Base-by-base conservation (phyloP, 2,329 filamentous ascomycete genomes). In the Neospermospora avenae region DNA sequence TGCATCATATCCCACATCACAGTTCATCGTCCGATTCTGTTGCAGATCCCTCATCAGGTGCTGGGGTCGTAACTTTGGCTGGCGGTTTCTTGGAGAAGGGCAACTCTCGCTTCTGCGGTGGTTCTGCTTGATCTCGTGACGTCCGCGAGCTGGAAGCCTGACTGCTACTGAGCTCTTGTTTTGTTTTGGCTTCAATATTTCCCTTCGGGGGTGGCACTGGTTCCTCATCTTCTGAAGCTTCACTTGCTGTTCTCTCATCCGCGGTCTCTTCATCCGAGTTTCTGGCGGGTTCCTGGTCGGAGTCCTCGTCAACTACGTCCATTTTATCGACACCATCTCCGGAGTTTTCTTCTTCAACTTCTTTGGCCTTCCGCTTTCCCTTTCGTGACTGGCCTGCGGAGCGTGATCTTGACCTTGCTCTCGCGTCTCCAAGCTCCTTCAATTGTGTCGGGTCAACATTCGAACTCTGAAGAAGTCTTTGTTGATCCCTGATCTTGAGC, bases 401-500 rank as follows among this genome's bases (percentile, higher is more conserved):
- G 49, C 53, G 54, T 18, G 63, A 55, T 51, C 54, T 48, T 18
- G 53, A 56, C 13, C 62, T 35, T 54, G 53, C 28, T 18, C 57
- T 41, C n/a, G 34, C 58, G 35, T 60, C 59, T 39, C 65, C 49
- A 5, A 66, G 39, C 10, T 57, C 63, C 54, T 62, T 57, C 8
- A 65, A 48, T 54, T 66, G 68, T 4, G 39, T 59, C 24, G 66
- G 64, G 53, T 72, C 69, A 8, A 71, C 62, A 20, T 62, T 69
- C 10, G 70, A 62, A 37, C 56, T 60, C 16, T 69, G 63, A 24
- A 91, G 74, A 20, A 89, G 74, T 41, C 82, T 80, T 68, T 89
- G 85, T 74, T 91, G 88, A 67, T 91, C 83, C 45, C 89, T 77
- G 53, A 93, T 92, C 74, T 90, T 92, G 55, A 87, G 77, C 74